Conservation (phyloP, 441 rosid genomes). For the Mallotus japonicus region DNA sequence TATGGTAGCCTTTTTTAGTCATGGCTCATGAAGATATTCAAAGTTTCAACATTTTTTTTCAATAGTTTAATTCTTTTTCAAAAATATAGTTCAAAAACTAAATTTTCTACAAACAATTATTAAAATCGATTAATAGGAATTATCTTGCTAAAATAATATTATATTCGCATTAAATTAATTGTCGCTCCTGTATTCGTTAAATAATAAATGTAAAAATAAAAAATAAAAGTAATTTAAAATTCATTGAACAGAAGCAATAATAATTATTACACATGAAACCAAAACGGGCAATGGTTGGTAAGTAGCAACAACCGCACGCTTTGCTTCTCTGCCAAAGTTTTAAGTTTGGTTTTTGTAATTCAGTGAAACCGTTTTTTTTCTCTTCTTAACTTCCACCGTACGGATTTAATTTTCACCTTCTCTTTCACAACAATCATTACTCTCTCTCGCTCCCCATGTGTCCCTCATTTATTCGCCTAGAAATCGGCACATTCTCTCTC, state of each 20-base stretch:
- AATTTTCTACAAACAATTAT: too few species aligned
- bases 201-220: too few species aligned
- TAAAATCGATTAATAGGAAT: too few species aligned
- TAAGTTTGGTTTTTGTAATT: not conserved
- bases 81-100: too few species aligned
- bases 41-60: too few species aligned
- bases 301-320: constrained; percentile 14
- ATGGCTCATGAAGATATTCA: too few species aligned
- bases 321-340: not conserved
- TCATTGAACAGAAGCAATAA: not conserved
- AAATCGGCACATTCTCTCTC: constrained; percentile 23
- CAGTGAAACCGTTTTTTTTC: constrained; percentile 6
- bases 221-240: not conserved
- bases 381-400: constrained; percentile 16
- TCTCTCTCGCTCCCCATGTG: constrained; percentile 31
- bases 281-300: not conserved
- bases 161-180: too few species aligned
- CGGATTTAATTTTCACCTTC: not conserved
- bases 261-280: constrained; percentile 1
- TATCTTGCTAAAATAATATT: too few species aligned
- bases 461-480: not conserved
- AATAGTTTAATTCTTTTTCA: too few species aligned
- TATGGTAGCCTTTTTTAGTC: too few species aligned
- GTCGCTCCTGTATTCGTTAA: too few species aligned
- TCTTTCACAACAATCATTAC: constrained; percentile 29